Evolutionary conservation across 2,329 filamentous ascomycete genomes (phyloP).

Genomic region (Pestalotiopsis sp.): DNA sequence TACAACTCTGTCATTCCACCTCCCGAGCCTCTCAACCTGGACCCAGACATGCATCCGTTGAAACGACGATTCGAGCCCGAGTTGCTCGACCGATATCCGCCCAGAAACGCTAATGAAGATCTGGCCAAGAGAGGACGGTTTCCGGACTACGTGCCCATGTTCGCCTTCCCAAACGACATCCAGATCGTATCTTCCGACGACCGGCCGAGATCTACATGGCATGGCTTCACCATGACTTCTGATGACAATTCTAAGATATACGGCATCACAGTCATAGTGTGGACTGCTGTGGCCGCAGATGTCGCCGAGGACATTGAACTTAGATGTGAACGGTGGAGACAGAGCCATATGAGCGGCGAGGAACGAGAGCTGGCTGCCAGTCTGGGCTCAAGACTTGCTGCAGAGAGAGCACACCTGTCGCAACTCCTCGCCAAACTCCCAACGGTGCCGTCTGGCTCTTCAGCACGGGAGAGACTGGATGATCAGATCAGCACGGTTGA

Average conservation of each 20-base stretch:
- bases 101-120: slow-evolving; percentile 80
- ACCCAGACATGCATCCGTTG: slow-evolving; percentile 93
- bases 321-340: slow-evolving; percentile 84
- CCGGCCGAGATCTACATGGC: slow-evolving; percentile 94
- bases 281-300: slow-evolving; percentile 82
- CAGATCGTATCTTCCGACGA: slow-evolving; percentile 95
- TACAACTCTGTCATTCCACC: slow-evolving; percentile 98
- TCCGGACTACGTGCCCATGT: slow-evolving; percentile 98
- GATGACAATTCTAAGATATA: slow-evolving; percentile 91
- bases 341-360: slow-evolving; percentile 84
- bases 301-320: slow-evolving; percentile 83
- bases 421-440: slow-evolving; percentile 84
- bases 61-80: slow-evolving; percentile 94
- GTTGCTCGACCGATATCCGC: slow-evolving; percentile 91
- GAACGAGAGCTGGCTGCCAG: slow-evolving; percentile 92
- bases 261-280: slow-evolving; percentile 88
- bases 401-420: slow-evolving; percentile 87
- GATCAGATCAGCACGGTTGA: slow-evolving; percentile 95
- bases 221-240: slow-evolving; percentile 97
- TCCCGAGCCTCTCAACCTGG: slow-evolving; percentile 86
- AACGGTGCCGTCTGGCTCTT: slow-evolving; percentile 76
- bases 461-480: slow-evolving; percentile 81
- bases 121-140: slow-evolving; percentile 80
- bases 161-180: slow-evolving; percentile 97
- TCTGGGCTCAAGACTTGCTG: slow-evolving; percentile 83